A percentile compares a stretch with the other conserved stretches of the same genome.
Conservation (phyloP, 345 rosid species). For the Toxicodendron radicans region DNA sequence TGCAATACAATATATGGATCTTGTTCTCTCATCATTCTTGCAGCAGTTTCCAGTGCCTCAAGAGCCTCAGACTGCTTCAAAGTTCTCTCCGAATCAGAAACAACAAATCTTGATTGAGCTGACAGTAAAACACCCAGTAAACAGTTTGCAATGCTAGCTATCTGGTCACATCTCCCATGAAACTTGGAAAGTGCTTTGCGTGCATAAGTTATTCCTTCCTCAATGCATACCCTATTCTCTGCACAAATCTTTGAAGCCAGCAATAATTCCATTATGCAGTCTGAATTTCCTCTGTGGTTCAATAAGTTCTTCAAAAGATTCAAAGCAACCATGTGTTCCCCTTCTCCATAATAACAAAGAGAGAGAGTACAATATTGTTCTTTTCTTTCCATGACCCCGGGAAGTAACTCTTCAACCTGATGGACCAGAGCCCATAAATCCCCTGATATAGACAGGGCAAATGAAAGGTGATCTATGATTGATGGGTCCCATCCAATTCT, state of each 20-base stretch:
- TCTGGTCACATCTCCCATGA: constrained; percentile 34
- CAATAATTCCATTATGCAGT: constrained; percentile 42
- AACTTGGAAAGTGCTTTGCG: constrained; percentile 38
- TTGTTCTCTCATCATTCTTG: constrained; percentile 40
- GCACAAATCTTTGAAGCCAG: constrained; percentile 70
- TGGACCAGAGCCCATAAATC: constrained; percentile 50
- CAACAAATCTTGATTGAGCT: constrained; percentile 37
- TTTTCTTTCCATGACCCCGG: constrained; percentile 40
- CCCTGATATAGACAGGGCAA: constrained; percentile 62
- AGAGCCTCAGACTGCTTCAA: constrained; percentile 48
- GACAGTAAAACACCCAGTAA: constrained; percentile 53
- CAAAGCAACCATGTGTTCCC: constrained; percentile 56
- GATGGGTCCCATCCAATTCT: constrained; percentile 65
- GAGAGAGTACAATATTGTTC: constrained; percentile 46
- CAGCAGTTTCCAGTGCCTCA: constrained; percentile 53
- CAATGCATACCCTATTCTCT: constrained; percentile 37
- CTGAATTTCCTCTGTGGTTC: constrained; percentile 44
- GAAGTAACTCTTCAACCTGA: constrained; percentile 60
- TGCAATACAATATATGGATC: constrained; percentile 43
- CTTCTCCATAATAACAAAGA: constrained; percentile 62
- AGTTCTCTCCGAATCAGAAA: constrained; percentile 43
- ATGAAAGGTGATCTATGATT: constrained; percentile 65
- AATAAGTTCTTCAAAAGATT: constrained; percentile 57
- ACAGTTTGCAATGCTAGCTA: constrained; percentile 47
- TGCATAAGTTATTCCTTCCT: constrained; percentile 54